Evolutionary conservation across 202 grass and related monocot species (phyloP), one percentile per base, ranked within the genome.

Genomic region (Schoenoplectus triqueter): DNA sequence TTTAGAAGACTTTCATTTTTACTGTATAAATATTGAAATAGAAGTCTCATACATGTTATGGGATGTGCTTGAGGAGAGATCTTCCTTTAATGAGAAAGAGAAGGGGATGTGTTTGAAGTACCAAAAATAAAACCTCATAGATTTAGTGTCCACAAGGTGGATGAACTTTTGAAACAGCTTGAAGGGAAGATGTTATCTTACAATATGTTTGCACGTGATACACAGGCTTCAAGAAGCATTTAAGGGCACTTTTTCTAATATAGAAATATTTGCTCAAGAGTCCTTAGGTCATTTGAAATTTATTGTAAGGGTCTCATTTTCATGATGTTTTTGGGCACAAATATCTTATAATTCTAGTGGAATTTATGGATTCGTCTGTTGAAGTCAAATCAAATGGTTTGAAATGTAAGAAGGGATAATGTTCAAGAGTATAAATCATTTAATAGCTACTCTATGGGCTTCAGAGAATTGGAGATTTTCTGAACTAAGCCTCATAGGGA

Each of bases 191-290:
- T 86, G 20, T 78, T 95, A 66, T 95, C 95, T 46, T 98, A 98
- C 82, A 95, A 88, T 84, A 90, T 95, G 45, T 98, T 98, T 88
- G 95, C 95, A 80, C 92, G 92, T 75, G 95, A 95, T 42, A 98
- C 95, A n/a, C 91, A 90, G 89, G 95, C 95, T 89, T 91, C 92
- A 87, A 86, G 92, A 82, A 98, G 88, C 72, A 70, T 49, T 91
- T 98, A 95, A 92, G 72, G 20, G 84, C 66, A 68, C 31, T 51
- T 52, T 31, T 75, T 55, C 4, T 75, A 31, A 31, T 31, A 31
- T 31, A 31, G 31, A 31, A 31, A 31, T 31, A 14, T 79, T 13
- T 66, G 22, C 9, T 47, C 65, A 52, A 85, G 54, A 10, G 7
- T 46, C 71, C 48, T 82, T 60, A 44, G 11, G 54, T 69, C 46